phyloP scores from a whole-genome alignment of 2,329 filamentous ascomycete genomes.

The Aplosporella prunicola region DNA sequence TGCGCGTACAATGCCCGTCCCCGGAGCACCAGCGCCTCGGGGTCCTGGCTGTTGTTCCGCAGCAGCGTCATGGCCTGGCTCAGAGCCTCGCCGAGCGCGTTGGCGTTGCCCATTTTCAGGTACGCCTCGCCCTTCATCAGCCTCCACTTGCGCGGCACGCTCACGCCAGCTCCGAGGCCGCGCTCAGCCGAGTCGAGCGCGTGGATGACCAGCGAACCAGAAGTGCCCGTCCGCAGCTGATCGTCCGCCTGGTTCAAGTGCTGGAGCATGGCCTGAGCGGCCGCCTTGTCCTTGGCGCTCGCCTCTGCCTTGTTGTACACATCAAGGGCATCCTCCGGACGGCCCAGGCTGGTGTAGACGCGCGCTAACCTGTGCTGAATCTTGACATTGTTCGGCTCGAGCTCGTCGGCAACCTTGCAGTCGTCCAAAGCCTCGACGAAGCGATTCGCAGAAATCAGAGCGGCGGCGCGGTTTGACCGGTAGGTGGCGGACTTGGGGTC shows the following conservation, averaged over 20 bases:
- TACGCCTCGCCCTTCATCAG: conserved; percentile 87
- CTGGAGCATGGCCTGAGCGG: conserved; percentile 75
- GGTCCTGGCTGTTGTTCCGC: conserved; percentile 79
- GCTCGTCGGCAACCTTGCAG: conserved; percentile 68
- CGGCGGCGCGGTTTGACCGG: conserved; percentile 88
- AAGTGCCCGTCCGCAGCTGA: conserved; percentile 62
- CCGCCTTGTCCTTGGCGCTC: conserved; percentile 73
- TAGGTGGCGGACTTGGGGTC: conserved; percentile 82
- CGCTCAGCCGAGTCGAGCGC: conserved; percentile 85
- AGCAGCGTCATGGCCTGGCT: conserved; percentile 84
- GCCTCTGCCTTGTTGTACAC: conserved; percentile 74
- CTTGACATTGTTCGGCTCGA: conserved; percentile 81
- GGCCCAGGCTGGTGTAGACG: conserved; percentile 79
- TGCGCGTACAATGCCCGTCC: conserved; percentile 81
- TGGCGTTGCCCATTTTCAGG: conserved; percentile 82
- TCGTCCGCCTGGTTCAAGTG: conserved; percentile 74
- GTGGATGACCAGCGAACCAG: conserved; percentile 84
- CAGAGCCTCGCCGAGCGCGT: conserved; percentile 83
- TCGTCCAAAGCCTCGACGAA: conserved; percentile 78
- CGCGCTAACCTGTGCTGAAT: conserved; percentile 79
- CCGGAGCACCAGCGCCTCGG: conserved; percentile 83
- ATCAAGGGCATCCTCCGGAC: conserved; percentile 75
- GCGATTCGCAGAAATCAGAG: conserved; percentile 78
- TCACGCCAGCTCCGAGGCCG: conserved; percentile 62
- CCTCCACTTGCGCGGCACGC: conserved; percentile 85